These are phyloP conservation scores for Calonectria leucothoes DNA, from an alignment of 2,329 filamentous ascomycete genomes.

Conservation along the genomic window DNA sequence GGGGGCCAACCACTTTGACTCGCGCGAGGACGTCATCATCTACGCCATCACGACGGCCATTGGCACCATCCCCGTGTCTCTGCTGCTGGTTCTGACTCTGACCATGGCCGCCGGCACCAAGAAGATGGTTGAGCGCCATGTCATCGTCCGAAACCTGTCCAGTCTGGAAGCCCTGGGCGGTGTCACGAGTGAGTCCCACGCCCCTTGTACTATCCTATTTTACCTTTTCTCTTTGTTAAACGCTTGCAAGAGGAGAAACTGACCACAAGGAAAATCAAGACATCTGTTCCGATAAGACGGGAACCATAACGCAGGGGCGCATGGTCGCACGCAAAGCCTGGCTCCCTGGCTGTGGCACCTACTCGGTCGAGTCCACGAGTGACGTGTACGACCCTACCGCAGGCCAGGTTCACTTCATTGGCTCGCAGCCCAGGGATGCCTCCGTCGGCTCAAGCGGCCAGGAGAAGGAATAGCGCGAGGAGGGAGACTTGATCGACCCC, in stretches of 20 bases:
- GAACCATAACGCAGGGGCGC: slow-evolving; percentile 49
- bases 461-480: slow-evolving; percentile 24
- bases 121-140: slow-evolving; percentile 59
- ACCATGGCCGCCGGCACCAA: slow-evolving; percentile 64
- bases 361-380: slow-evolving; percentile 45
- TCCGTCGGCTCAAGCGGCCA: not conserved
- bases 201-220: no score
- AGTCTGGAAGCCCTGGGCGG: slow-evolving; percentile 62
- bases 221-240: no score
- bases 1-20: slow-evolving; percentile 50
- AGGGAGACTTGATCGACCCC: not conserved
- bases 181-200: slow-evolving; percentile 59
- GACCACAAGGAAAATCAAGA: slow-evolving; percentile 26
- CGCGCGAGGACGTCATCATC: slow-evolving; percentile 49
- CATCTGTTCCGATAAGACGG: slow-evolving; percentile 47
- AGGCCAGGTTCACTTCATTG: slow-evolving; percentile 33
- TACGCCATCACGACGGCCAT: slow-evolving; percentile 55
- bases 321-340: slow-evolving; percentile 46
- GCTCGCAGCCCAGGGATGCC: slow-evolving; percentile 29
- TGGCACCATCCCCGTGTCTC: slow-evolving; percentile 59
- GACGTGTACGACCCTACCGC: slow-evolving; percentile 45
- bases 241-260: slow-evolving; percentile 10
- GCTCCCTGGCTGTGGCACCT: slow-evolving; percentile 45
- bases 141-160: slow-evolving; percentile 60
- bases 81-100: slow-evolving; percentile 63